Evolutionary conservation across 257 asterid genomes (phyloP).

Genomic region (Solanum sitiens): DNA sequence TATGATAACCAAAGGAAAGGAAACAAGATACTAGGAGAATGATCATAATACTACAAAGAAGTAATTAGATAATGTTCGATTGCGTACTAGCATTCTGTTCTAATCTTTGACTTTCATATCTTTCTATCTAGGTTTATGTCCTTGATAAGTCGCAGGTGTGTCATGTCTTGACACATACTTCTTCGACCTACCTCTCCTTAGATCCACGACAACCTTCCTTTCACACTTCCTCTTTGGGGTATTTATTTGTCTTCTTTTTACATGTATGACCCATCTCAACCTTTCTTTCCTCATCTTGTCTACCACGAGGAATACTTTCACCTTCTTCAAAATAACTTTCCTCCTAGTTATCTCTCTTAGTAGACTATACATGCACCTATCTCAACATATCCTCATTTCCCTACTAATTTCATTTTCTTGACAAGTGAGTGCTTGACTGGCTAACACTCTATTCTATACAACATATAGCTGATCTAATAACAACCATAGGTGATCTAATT

Average conservation of each 20-base stretch:
- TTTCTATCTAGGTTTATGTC: not conserved
- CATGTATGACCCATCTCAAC: not conserved
- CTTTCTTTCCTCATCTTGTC: too few species aligned
- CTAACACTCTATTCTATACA: too few species aligned
- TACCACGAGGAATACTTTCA: too few species aligned
- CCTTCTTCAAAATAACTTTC: not conserved
- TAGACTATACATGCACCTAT: not conserved
- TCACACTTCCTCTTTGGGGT: not conserved
- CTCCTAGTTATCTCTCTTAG: not conserved
- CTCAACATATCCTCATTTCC: not conserved
- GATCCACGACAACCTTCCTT: not conserved
- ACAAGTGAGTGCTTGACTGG: too few species aligned
- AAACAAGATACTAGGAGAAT: too few species aligned
- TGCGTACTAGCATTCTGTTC: rapidly evolving
- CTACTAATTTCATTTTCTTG: too few species aligned
- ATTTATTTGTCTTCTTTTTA: too few species aligned
- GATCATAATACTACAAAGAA: not conserved
- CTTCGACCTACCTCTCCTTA: not conserved
- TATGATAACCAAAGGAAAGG: not conserved
- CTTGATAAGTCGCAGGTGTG: not conserved
- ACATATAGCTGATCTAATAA: too few species aligned
- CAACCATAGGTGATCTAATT: not conserved
- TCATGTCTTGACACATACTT: not conserved
- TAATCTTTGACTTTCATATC: too few species aligned
- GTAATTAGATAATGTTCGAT: too few species aligned